A percentile compares a stretch with the other conserved stretches of the same genome.
Evolutionary conservation across 2,329 filamentous ascomycete genomes (phyloP).

Genomic region (Sporothrix dimorphospora): DNA sequence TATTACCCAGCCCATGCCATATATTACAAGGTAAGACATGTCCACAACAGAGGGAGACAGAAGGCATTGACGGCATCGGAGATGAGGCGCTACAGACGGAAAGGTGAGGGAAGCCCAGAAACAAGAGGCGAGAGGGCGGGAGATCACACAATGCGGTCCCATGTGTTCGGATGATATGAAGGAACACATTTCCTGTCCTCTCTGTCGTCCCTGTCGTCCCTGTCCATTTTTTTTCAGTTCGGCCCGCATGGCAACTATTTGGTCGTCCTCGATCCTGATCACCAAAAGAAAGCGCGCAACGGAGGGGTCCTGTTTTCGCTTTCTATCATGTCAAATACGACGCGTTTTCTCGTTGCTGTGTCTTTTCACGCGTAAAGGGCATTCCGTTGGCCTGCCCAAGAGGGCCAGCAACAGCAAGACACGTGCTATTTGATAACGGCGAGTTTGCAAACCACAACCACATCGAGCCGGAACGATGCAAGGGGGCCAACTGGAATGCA

Average conservation of each 20-base stretch:
- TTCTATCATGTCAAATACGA: background rate
- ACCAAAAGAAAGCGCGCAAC: background rate
- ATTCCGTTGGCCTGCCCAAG: background rate
- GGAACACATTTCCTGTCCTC: background rate
- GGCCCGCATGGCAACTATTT: background rate
- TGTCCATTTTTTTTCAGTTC: background rate
- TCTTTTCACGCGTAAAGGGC: conserved; percentile 16
- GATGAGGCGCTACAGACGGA: conserved; percentile 21
- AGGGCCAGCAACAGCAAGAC: background rate
- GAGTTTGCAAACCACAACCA: background rate
- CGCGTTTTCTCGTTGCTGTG: background rate
- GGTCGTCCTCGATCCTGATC: background rate
- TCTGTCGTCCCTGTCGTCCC: background rate
- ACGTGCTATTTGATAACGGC: background rate
- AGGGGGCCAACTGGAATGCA: background rate
- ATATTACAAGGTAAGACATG: conserved; percentile 17
- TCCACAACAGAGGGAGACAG: background rate
- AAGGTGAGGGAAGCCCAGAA: background rate
- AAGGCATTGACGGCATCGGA: conserved; percentile 30
- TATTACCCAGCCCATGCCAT: background rate
- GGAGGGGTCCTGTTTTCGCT: background rate
- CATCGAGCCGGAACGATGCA: background rate
- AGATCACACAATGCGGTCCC: background rate
- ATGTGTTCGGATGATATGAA: conserved; percentile 18
- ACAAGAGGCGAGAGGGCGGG: background rate